Evolutionary conservation across 768 basidiomycete species (phyloP), one percentile per base, ranked within the genome.

Genomic region (Podaxis carcinomalis): DNA sequence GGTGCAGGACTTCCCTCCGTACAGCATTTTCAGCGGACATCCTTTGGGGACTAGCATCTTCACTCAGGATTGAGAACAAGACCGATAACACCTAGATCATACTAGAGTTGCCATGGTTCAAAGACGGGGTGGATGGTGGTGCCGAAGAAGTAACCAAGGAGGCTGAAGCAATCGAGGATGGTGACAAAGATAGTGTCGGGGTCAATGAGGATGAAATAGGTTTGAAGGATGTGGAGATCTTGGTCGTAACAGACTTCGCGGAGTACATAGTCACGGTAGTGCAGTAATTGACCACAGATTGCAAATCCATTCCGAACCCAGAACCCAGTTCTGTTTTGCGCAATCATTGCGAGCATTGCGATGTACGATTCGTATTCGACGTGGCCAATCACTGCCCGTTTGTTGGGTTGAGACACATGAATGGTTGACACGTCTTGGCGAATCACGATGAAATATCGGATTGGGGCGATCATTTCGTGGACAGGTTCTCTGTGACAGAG

Each of bases 291-390:
- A 0, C 95, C 94, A 1, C 96, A 89, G 66, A 98, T 95, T 14
- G 90, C 90, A 68, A 95, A 92, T 3, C 97, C 97, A 67, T 99
- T 99, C 57, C 96, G 90, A 6, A 97, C 95, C 97, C 97, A 99
- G 3, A 98, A 80, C 0, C 95, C 95, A 0, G 93, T 90, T 25
- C 95, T 86, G 54, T 98, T 93, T 70, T 98, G 97, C 0, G 95
- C 94, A 49, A 96, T 88, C 88, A 95, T 93, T 1, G 88, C 84
- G 27, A 96, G 88, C 88, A 95, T 93, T 1, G 88, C 84, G 27
- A 95, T 32, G 19, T 5, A 62, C 14, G 21, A 62, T 49, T 99
- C 97, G 75, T 92, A 99, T 72, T 98, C 96, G 67, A 99, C 86
- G 66, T 98, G 97, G 55, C 78, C 88, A 28, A 83, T 81, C 4